Evolutionary conservation across 352 stramenopile species (phyloP).

Genomic region (Phytophthora fragariaefolia): DNA sequence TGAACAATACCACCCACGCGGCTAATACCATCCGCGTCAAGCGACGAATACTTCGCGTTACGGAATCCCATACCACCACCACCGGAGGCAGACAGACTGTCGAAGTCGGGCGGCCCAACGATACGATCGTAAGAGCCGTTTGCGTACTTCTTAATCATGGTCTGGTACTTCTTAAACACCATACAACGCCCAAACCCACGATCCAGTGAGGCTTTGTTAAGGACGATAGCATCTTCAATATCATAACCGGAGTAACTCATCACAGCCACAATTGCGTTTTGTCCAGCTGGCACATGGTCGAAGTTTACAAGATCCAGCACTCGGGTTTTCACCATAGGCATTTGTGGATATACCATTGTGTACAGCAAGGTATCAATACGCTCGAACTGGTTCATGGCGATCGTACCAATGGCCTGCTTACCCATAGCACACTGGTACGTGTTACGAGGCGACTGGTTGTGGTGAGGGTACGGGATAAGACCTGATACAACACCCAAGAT

Average conservation of each 20-base stretch:
- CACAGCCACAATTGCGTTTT: slow-evolving; percentile 99
- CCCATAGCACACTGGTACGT: slow-evolving; percentile 99
- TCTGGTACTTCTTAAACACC: slow-evolving; percentile 98
- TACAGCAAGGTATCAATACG: slow-evolving; percentile 99
- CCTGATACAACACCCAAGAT: slow-evolving; percentile 98
- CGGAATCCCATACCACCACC: slow-evolving; percentile 70
- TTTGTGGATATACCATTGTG: slow-evolving; percentile 99
- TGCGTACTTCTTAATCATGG: slow-evolving; percentile 96
- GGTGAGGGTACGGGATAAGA: slow-evolving; percentile 99
- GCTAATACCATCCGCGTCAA: slow-evolving; percentile 98
- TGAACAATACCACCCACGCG: slow-evolving; percentile 90
- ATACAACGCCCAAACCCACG: slow-evolving; percentile 99
- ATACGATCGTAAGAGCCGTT: slow-evolving; percentile 97
- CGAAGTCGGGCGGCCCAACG: slow-evolving; percentile 91
- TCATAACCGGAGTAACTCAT: slow-evolving; percentile 99
- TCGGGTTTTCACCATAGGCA: slow-evolving; percentile 99
- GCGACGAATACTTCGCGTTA: slow-evolving; percentile 92
- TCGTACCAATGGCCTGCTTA: slow-evolving; percentile 99
- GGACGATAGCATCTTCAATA: slow-evolving; percentile 99
- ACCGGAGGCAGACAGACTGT: slow-evolving; percentile 63
- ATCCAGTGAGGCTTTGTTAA: slow-evolving; percentile 98
- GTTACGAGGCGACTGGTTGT: slow-evolving; percentile 99
- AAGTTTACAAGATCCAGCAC: slow-evolving; percentile 99
- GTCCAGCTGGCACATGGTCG: slow-evolving; percentile 97
- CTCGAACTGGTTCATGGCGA: slow-evolving; percentile 99